Evolutionary conservation across 2,329 filamentous ascomycete genomes (phyloP).

Genomic region (Zymoseptoria tritici): DNA sequence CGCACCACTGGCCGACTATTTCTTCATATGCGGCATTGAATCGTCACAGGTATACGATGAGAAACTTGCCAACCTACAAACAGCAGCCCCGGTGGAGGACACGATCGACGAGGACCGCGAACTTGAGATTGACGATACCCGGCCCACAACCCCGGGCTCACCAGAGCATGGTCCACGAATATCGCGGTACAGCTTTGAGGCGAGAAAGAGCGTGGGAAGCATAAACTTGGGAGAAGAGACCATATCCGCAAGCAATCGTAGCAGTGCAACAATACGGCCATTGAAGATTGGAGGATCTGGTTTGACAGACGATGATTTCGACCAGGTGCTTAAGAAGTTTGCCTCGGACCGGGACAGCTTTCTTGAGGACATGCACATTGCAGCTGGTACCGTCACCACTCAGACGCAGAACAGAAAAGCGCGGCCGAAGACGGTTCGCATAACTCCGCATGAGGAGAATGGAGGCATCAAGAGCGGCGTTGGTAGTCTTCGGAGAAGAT

Average conservation of each 20-base stretch:
- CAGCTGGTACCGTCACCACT: slow-evolving; percentile 62
- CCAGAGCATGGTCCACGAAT: slow-evolving; percentile 31
- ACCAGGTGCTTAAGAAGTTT: slow-evolving; percentile 87
- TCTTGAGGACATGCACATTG: slow-evolving; percentile 83
- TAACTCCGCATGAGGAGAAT: slow-evolving; percentile 60
- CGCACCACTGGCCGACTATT: slow-evolving; percentile 57
- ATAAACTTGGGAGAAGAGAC: slow-evolving; percentile 39
- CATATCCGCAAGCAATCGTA: slow-evolving; percentile 53
- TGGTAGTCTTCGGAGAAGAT: slow-evolving; percentile 82
- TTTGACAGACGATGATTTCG: slow-evolving; percentile 65
- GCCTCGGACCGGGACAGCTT: slow-evolving; percentile 92
- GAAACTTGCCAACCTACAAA: slow-evolving; percentile 19
- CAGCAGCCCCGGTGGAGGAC: slow-evolving; percentile 39
- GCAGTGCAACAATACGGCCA: slow-evolving; percentile 55
- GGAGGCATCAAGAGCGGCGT: slow-evolving; percentile 53
- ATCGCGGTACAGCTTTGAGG: slow-evolving; percentile 40
- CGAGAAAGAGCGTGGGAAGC: slow-evolving; percentile 45
- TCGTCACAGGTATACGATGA: slow-evolving; percentile 46
- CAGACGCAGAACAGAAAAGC: slow-evolving; percentile 46
- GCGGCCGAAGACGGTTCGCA: slow-evolving; percentile 72
- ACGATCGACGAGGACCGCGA: slow-evolving; percentile 56
- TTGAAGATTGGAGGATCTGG: slow-evolving; percentile 34
- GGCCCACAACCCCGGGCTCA: slow-evolving; percentile 40
- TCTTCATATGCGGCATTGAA: slow-evolving; percentile 55
- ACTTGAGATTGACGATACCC: slow-evolving; percentile 47